phyloP scores from a whole-genome alignment of 148 eudicot species.

The Cornus suecica region DNA sequence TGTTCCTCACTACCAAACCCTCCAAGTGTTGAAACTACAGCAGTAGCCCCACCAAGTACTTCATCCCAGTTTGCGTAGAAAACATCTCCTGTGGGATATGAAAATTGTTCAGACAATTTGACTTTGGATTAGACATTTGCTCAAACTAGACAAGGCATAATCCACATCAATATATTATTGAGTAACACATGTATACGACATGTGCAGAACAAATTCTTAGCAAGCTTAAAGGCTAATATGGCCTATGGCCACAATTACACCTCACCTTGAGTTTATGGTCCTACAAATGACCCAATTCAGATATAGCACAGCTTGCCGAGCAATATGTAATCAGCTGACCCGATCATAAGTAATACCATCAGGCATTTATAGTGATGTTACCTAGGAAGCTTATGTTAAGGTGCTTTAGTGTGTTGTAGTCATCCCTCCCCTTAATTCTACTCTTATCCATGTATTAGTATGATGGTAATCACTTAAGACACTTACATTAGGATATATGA shows the following conservation, averaged over 20 bases:
- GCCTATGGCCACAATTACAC: not conserved
- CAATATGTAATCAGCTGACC: not conserved
- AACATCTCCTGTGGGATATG: conserved; percentile 74
- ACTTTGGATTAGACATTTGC: not conserved
- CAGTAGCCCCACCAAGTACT: conserved; percentile 85
- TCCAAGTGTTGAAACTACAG: conserved; percentile 92
- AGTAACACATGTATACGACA: not conserved
- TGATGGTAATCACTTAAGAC: not conserved
- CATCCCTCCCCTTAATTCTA: not conserved
- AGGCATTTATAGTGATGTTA: not conserved
- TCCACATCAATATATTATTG: not conserved
- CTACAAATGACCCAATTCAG: not conserved
- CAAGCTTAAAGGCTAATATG: not conserved
- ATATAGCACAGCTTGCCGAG: not conserved
- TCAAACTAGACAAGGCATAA: not conserved
- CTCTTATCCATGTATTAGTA: not conserved
- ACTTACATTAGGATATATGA: not conserved
- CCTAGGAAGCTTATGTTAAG: not conserved
- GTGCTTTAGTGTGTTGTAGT: not conserved
- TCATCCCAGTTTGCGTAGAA: conserved; percentile 98
- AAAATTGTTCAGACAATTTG: not conserved
- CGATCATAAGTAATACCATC: not conserved
- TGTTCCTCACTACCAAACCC: conserved; percentile 98
- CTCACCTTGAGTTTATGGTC: not conserved
- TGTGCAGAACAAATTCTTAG: not conserved